phyloP scores from a whole-genome alignment of 495 filamentous ascomycete genomes.

The Xylaria palmicola region DNA sequence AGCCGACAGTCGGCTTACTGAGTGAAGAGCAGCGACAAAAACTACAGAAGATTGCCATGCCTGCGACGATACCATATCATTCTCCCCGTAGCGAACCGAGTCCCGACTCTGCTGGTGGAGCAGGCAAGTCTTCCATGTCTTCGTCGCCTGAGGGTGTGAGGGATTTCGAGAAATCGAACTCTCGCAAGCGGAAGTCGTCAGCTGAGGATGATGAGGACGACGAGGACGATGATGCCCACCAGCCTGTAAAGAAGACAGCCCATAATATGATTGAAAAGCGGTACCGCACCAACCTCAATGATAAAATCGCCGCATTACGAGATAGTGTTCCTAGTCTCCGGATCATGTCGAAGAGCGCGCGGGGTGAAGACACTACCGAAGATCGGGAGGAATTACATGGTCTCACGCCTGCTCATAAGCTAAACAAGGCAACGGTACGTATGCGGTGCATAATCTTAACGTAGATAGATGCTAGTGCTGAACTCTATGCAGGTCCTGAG shows the following conservation, averaged over 20 bases:
- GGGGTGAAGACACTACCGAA: conserved; percentile 65
- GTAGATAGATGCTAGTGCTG: neutral
- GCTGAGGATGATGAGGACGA: conserved; percentile 50
- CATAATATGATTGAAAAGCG: conserved; percentile 98
- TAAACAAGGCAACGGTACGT: conserved; percentile 88
- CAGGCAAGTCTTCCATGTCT: conserved; percentile 40
- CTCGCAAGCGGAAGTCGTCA: conserved; percentile 65
- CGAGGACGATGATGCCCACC: conserved; percentile 57
- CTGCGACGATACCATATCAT: conserved; percentile 52
- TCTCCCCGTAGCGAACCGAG: conserved; percentile 53
- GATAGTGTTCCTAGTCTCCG: conserved; percentile 87
- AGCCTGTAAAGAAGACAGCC: conserved; percentile 87
- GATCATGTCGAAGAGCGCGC: conserved; percentile 65
- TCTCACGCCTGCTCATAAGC: conserved; percentile 77
- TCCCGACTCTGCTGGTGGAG: conserved; percentile 43
- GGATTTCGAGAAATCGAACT: conserved; percentile 47
- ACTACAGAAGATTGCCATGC: conserved; percentile 57
- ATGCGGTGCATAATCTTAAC: neutral
- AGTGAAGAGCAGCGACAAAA: conserved; percentile 55
- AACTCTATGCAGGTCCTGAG: conserved; percentile 59
- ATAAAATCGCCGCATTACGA: conserved; percentile 88
- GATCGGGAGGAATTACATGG: conserved; percentile 79
- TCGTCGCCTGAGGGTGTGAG: conserved; percentile 47
- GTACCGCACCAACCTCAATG: conserved; percentile 93
- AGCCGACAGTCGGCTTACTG: conserved; percentile 9